Conservation (phyloP, 257 asterid genomes). For the Fraxinus cuspidata region DNA sequence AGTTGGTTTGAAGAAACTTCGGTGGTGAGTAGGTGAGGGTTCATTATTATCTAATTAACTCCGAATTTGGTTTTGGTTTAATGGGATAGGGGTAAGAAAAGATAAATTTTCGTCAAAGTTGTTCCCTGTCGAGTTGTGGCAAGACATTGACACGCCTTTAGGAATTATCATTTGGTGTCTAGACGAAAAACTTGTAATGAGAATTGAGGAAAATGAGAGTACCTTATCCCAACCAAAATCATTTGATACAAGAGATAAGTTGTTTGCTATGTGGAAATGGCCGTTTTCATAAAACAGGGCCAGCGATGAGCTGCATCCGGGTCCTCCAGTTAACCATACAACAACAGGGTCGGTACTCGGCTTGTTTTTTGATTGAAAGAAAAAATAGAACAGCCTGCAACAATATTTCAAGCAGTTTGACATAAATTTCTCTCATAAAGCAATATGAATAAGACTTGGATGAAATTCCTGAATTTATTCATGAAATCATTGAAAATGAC, state of each 20-base stretch:
- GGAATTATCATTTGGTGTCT: background rate
- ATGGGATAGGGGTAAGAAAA: no score
- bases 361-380: conserved; percentile 66
- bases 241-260: conserved; percentile 65
- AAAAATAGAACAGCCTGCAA: conserved; percentile 80
- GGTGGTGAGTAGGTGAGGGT: background rate
- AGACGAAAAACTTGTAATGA: background rate
- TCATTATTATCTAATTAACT: no score
- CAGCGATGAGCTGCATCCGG: conserved; percentile 76
- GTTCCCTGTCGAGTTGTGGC: no score
- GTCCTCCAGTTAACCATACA: conserved; percentile 84
- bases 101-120: no score
- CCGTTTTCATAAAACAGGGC: conserved; percentile 87
- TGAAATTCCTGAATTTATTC: background rate
- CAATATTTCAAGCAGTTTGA: background rate
- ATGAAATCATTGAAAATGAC: background rate
- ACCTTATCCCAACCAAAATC: conserved; percentile 93
- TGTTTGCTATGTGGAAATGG: conserved; percentile 55
- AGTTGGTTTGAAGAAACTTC: background rate
- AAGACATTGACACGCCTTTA: no score
- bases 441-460: background rate
- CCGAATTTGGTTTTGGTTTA: no score
- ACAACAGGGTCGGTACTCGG: conserved; percentile 62
- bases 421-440: no score
- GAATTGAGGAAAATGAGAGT: background rate